These are phyloP conservation scores for Suhomyces canberraensis DNA, from an alignment of 805 yeast genomes.

Conservation along the genomic window DNA sequence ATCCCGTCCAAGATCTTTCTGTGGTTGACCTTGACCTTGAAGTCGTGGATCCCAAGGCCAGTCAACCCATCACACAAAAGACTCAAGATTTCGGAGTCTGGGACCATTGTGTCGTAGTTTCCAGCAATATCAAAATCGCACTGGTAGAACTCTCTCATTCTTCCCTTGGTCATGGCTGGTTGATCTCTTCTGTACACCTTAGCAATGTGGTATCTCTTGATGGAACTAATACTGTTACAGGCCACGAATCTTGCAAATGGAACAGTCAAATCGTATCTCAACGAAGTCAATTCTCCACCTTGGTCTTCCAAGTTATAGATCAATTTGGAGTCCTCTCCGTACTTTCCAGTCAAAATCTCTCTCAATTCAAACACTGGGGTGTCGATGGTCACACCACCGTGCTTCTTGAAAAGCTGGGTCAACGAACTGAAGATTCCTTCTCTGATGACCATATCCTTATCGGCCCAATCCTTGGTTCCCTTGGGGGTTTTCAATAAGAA, in stretches of 20 bases:
- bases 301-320: slow-evolving; percentile 96
- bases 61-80: slow-evolving; percentile 82
- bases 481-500: slow-evolving; percentile 91
- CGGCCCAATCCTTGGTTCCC: slow-evolving; percentile 98
- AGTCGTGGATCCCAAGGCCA: slow-evolving; percentile 79
- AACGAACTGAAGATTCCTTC: slow-evolving; percentile 78
- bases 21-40: slow-evolving; percentile 90
- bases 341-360: slow-evolving; percentile 93
- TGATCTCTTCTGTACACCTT: slow-evolving; percentile 98
- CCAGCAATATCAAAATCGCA: slow-evolving; percentile 99
- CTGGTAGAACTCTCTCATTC: slow-evolving; percentile 99
- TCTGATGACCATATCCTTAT: slow-evolving; percentile 93
- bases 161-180: slow-evolving; percentile 99
- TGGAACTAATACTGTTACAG: slow-evolving; percentile 83
- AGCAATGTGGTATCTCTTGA: slow-evolving; percentile 95
- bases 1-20: slow-evolving; percentile 95
- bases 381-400: slow-evolving; percentile 97
- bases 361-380: slow-evolving; percentile 97
- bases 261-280: slow-evolving; percentile 95
- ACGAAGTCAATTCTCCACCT: slow-evolving; percentile 95
- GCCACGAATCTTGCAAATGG: slow-evolving; percentile 98
- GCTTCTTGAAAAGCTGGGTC: slow-evolving; percentile 78
- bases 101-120: slow-evolving; percentile 86
- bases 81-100: slow-evolving; percentile 87
- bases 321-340: slow-evolving; percentile 97